Conservation (phyloP, 108 stramenopile species). For the Nannochloropsis salina region DNA sequence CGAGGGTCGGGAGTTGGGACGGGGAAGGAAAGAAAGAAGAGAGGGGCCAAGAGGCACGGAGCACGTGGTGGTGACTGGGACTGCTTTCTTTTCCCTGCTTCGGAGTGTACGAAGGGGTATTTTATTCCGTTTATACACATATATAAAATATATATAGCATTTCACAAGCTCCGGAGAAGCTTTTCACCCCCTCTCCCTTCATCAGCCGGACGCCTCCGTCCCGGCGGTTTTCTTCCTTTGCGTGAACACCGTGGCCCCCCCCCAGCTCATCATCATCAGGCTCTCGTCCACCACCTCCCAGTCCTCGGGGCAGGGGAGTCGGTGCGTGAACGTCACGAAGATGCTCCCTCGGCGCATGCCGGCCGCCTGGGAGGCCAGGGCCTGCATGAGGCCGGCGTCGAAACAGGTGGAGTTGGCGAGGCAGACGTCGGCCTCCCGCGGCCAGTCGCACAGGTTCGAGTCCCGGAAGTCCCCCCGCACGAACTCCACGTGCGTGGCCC, state of each 20-base stretch:
- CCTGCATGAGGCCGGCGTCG: not conserved
- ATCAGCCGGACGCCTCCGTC: too few relatives aligned
- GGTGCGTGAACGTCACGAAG: not conserved
- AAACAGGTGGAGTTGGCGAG: not conserved
- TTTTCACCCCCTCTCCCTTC: too few relatives aligned
- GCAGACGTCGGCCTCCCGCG: not conserved
- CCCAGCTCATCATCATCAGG: not conserved
- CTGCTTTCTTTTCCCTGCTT: too few relatives aligned
- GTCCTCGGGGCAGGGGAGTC: not conserved
- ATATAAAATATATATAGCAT: too few relatives aligned
- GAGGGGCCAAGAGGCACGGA: not conserved
- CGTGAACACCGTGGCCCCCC: slow-evolving; percentile 7
- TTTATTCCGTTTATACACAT: too few relatives aligned
- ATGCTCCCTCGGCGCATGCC: not conserved
- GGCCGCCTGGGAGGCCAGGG: not conserved
- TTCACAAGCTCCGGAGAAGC: too few relatives aligned
- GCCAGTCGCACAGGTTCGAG: slow-evolving; percentile 15
- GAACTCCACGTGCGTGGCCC: not conserved
- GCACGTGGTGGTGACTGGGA: too few relatives aligned
- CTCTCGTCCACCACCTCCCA: slow-evolving; percentile 2
- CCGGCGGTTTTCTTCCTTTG: not conserved
- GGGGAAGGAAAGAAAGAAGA: not conserved
- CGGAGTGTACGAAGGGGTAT: too few relatives aligned
- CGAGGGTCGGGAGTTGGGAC: not conserved
- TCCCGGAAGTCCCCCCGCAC: not conserved